Conservation (phyloP, 768 basidiomycete species). For the Hygrocybe punicea region DNA sequence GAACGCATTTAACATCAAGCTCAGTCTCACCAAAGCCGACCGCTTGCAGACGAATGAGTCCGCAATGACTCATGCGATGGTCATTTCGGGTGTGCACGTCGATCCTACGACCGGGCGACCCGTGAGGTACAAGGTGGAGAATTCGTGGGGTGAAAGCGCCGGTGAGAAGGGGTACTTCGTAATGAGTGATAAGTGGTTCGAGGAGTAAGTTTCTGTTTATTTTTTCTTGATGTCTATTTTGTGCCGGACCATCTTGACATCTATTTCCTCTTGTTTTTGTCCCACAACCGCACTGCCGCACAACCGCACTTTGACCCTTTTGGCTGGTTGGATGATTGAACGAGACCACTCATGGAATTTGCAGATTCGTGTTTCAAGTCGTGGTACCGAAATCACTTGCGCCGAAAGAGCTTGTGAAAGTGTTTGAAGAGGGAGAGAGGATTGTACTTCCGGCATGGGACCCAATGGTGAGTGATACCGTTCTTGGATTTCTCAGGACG, state of each 20-base stretch:
- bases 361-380: slow-evolving; percentile 87
- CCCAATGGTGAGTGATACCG: slow-evolving; percentile 77
- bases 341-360: neutral
- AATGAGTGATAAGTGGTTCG: slow-evolving; percentile 92
- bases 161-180: slow-evolving; percentile 88
- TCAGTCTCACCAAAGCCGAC: slow-evolving; percentile 81
- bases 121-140: slow-evolving; percentile 94
- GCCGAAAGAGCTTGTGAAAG: slow-evolving; percentile 73
- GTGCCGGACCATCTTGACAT: too few species aligned
- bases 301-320: too few species aligned
- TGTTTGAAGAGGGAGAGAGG: slow-evolving; percentile 66
- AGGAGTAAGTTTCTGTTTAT: slow-evolving; percentile 54
- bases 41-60: slow-evolving; percentile 80
- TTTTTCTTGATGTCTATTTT: too few species aligned
- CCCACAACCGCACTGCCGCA: too few species aligned
- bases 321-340: slow-evolving; percentile 1
- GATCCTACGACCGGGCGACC: slow-evolving; percentile 65
- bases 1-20: slow-evolving; percentile 78
- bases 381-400: slow-evolving; percentile 81
- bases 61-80: slow-evolving; percentile 94
- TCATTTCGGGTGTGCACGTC: slow-evolving; percentile 88
- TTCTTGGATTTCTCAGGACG: too few species aligned
- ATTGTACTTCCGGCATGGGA: slow-evolving; percentile 87
- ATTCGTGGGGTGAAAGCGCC: slow-evolving; percentile 80
- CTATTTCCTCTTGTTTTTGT: neutral